A percentile compares a stretch with the other conserved stretches of the same genome.
These are phyloP conservation scores for Stemphylium lycopersici DNA, from an alignment of 2,329 filamentous ascomycete genomes.

Conservation along the genomic window DNA sequence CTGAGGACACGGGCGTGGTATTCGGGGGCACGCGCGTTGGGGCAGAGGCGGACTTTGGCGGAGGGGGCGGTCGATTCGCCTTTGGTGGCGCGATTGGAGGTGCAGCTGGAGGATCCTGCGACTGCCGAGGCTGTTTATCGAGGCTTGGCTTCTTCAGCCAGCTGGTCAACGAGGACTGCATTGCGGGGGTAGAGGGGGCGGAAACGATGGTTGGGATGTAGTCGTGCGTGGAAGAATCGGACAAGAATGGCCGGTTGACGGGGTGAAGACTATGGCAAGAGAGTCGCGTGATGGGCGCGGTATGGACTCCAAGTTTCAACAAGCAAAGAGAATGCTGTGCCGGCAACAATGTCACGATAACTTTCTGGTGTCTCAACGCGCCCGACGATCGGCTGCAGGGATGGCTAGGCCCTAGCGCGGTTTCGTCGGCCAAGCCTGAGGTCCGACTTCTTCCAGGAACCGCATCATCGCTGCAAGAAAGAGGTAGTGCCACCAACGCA, in stretches of 20 bases:
- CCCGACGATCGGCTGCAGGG: slow-evolving; percentile 23
- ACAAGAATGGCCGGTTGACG: not conserved
- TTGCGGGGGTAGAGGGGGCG: slow-evolving; percentile 21
- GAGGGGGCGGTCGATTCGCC: slow-evolving; percentile 23
- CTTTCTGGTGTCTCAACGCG: slow-evolving; percentile 23
- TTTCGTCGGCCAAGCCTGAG: slow-evolving; percentile 35
- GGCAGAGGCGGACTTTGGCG: slow-evolving; percentile 27
- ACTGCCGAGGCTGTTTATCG: slow-evolving; percentile 34
- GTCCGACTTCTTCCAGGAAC: slow-evolving; percentile 40
- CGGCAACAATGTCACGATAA: not conserved
- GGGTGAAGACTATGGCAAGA: not conserved
- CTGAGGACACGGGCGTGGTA: slow-evolving; percentile 18
- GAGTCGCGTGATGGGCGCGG: not conserved
- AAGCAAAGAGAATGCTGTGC: not conserved
- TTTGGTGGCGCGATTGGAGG: slow-evolving; percentile 4
- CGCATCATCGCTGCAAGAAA: slow-evolving; percentile 34
- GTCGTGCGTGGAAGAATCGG: not conserved
- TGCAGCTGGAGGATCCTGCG: slow-evolving; percentile 16
- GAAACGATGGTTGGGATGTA: not conserved
- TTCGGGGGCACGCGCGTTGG: slow-evolving; percentile 23
- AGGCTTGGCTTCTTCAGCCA: slow-evolving; percentile 56
- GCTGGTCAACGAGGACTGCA: slow-evolving; percentile 54
- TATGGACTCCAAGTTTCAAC: not conserved
- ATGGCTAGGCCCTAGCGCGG: slow-evolving; percentile 24
- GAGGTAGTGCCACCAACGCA: slow-evolving; percentile 30